Evolutionary conservation across 2,329 filamentous ascomycete species (phyloP).

Genomic region (Cryphonectria japonica): DNA sequence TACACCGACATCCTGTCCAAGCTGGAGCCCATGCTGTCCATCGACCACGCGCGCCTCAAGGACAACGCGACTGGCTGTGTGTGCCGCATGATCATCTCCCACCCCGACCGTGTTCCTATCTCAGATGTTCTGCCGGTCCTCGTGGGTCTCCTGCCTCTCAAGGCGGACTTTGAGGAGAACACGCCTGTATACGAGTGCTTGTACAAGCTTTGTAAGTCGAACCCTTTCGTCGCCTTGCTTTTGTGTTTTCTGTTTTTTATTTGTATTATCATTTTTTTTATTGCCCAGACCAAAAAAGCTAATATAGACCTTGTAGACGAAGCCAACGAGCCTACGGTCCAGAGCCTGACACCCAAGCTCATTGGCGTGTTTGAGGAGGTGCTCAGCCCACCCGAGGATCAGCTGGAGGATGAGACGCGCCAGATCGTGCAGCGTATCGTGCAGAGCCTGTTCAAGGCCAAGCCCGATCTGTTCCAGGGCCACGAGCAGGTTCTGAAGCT

Average conservation of each 20-base stretch:
- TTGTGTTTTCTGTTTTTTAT: no score
- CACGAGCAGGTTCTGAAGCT: conserved; percentile 38
- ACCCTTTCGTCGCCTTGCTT: neutral
- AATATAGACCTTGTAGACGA: conserved; percentile 54
- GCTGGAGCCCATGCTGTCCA: conserved; percentile 81
- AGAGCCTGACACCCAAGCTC: conserved; percentile 70
- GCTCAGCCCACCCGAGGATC: conserved; percentile 71
- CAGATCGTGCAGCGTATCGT: conserved; percentile 68
- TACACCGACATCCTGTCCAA: conserved; percentile 81
- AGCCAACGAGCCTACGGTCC: conserved; percentile 68
- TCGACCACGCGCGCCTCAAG: conserved; percentile 77
- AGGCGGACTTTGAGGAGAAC: conserved; percentile 96
- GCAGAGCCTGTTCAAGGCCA: conserved; percentile 44
- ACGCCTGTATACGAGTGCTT: conserved; percentile 91
- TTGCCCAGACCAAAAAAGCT: conserved; percentile 16
- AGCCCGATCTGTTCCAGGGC: conserved; percentile 39
- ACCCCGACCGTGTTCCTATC: conserved; percentile 82
- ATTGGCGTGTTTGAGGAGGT: conserved; percentile 75
- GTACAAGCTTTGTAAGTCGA: conserved; percentile 76
- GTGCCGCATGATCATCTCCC: conserved; percentile 86
- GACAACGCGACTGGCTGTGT: conserved; percentile 95
- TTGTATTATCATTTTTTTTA: no score
- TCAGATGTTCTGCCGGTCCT: conserved; percentile 80
- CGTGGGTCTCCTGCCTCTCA: conserved; percentile 78
- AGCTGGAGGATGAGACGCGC: conserved; percentile 74